These are phyloP conservation scores for Scheffersomyces insectosa DNA, from an alignment of 1,139 yeast genomes.

Conservation along the genomic window DNA sequence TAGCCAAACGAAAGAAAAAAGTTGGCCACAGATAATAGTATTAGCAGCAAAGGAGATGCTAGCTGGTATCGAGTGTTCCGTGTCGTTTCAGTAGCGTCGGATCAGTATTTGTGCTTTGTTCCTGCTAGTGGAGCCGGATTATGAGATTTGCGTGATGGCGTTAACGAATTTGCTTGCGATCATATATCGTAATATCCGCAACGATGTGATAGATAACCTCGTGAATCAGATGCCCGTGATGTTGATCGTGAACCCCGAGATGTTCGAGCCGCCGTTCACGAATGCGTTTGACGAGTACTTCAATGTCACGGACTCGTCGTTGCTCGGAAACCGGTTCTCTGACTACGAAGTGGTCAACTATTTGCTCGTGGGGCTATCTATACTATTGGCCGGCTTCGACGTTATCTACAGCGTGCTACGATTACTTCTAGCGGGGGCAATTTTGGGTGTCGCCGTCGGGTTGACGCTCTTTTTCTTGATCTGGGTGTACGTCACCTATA, in stretches of 20 bases:
- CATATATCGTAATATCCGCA: conserved; percentile 10
- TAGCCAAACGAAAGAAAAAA: no score
- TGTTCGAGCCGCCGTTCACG: conserved; percentile 31
- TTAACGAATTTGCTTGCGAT: conserved; percentile 3
- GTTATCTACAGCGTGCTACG: conserved; percentile 20
- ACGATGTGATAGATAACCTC: conserved; percentile 17
- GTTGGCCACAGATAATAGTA: no score
- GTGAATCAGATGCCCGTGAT: conserved; percentile 17
- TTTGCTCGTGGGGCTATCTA: conserved; percentile 6
- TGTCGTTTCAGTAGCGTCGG: no score
- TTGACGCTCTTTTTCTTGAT: conserved; percentile 7
- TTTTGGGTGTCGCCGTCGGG: conserved; percentile 13
- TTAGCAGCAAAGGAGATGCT: no score
- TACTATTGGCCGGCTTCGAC: conserved; percentile 20
- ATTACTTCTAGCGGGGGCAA: conserved; percentile 15
- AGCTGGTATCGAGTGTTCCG: no score
- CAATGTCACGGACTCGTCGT: conserved; percentile 10
- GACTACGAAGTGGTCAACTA: not conserved
- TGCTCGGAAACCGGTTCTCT: conserved; percentile 5
- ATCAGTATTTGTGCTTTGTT: no score
- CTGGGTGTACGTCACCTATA: conserved; percentile 7
- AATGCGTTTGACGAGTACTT: conserved; percentile 17
- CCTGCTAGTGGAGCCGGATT: no score
- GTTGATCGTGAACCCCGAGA: conserved; percentile 25
- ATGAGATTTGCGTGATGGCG: no score